Conservation (phyloP, 257 asterid genomes). For the Pogostemon cablin region DNA sequence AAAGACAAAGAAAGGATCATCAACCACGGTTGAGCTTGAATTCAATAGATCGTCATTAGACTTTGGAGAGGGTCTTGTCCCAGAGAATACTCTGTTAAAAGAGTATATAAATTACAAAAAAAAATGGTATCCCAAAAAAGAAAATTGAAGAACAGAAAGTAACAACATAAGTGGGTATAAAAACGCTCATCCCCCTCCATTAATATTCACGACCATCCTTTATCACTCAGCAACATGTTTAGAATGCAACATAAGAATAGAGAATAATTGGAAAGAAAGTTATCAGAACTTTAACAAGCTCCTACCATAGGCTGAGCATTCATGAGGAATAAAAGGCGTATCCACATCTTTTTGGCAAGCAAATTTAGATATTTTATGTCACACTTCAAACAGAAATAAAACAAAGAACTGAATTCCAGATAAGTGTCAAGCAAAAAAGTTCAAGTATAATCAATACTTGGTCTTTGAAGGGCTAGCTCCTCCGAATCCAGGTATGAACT, state of each 20-base stretch:
- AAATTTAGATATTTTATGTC: neutral
- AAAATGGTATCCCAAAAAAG: neutral
- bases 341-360: neutral
- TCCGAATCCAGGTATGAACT: conserved; percentile 60
- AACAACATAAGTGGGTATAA: conserved; percentile 5
- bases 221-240: conserved; percentile 1
- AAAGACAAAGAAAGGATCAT: conserved; percentile 67
- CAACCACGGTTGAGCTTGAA: conserved; percentile 43
- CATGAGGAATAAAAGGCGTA: neutral
- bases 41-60: conserved; percentile 44
- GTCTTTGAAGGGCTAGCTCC: conserved; percentile 45
- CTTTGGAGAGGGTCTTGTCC: conserved; percentile 37
- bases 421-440: conserved; percentile 15
- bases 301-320: neutral
- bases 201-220: neutral
- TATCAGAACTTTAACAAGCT: conserved; percentile 7
- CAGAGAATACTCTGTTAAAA: conserved; percentile 42
- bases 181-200: neutral
- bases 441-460: conserved; percentile 30
- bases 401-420: conserved; percentile 19
- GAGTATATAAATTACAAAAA: conserved; percentile 4
- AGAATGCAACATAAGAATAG: conserved; percentile 1
- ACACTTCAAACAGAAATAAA: neutral
- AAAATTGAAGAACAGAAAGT: conserved; percentile 12
- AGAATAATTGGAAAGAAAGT: conserved; percentile 6